Evolutionary conservation across 140 eudicot genomes (phyloP).

Genomic region (Oenanthe javanica): DNA sequence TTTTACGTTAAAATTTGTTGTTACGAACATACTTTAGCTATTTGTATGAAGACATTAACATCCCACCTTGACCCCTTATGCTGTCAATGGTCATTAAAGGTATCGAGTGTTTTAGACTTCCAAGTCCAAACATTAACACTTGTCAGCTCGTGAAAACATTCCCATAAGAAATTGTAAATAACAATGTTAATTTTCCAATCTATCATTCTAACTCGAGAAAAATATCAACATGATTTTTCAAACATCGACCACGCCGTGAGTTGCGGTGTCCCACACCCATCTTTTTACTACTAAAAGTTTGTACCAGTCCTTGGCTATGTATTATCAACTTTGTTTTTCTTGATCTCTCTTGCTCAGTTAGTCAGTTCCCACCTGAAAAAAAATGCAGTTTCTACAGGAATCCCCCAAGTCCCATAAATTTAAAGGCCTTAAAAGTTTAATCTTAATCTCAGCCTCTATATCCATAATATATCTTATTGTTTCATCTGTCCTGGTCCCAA

Average conservation of each 20-base stretch:
- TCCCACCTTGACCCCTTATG: neutral
- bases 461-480: slow-evolving; percentile 22
- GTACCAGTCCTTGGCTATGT: neutral
- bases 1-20: neutral
- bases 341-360: neutral
- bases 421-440: slow-evolving; percentile 19
- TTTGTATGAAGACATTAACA: neutral
- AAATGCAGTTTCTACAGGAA: slow-evolving; percentile 21
- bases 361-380: slow-evolving; percentile 7
- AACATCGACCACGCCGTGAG: slow-evolving; percentile 3
- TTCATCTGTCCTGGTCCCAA: slow-evolving; percentile 29
- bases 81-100: neutral
- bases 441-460: slow-evolving; percentile 25
- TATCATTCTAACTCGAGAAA: neutral
- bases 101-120: neutral
- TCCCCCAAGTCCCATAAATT: slow-evolving; percentile 26
- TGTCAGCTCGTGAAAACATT: neutral
- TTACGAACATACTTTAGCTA: neutral
- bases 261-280: neutral
- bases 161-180: neutral
- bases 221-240: neutral
- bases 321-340: neutral
- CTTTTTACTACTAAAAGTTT: neutral
- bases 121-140: neutral
- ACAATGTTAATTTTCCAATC: neutral